Evolutionary conservation across 345 rosid genomes (phyloP).

Genomic region (Syzygium jambos): DNA sequence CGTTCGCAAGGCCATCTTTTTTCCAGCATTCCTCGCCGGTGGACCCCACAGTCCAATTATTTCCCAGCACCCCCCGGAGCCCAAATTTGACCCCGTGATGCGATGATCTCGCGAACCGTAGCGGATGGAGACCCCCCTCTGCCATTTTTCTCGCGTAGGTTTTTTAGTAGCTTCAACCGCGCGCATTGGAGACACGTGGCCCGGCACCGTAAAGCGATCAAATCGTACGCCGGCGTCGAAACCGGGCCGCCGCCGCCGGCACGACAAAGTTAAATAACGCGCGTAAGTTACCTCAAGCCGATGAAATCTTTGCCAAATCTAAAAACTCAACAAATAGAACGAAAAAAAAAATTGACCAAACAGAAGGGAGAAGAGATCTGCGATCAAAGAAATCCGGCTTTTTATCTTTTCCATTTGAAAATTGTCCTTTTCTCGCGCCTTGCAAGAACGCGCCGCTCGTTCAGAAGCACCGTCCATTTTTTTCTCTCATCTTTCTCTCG

Average conservation of each 20-base stretch:
- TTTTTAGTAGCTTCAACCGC: too few relatives aligned
- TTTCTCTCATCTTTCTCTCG: background rate
- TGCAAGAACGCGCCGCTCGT: background rate
- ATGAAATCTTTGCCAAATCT: background rate
- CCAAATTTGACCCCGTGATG: background rate
- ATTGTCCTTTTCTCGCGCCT: background rate
- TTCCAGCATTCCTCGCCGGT: too few relatives aligned
- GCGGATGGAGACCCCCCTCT: background rate
- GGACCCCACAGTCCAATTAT: background rate
- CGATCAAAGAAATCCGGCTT: background rate
- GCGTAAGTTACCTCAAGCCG: background rate
- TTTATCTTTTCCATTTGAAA: too few relatives aligned
- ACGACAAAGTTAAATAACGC: too few relatives aligned
- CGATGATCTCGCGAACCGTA: background rate
- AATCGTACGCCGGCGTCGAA: too few relatives aligned
- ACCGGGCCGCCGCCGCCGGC: too few relatives aligned
- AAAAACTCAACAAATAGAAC: too few relatives aligned
- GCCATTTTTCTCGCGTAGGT: too few relatives aligned
- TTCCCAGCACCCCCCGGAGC: background rate
- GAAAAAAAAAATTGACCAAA: background rate
- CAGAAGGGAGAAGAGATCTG: background rate
- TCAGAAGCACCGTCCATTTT: accelerated
- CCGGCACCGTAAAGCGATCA: too few relatives aligned
- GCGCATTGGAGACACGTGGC: too few relatives aligned
- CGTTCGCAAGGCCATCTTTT: too few relatives aligned